A percentile compares a stretch with the other conserved stretches of the same genome.
Conservation (phyloP, 306 rosid species). For the Acmispon strigosus region DNA sequence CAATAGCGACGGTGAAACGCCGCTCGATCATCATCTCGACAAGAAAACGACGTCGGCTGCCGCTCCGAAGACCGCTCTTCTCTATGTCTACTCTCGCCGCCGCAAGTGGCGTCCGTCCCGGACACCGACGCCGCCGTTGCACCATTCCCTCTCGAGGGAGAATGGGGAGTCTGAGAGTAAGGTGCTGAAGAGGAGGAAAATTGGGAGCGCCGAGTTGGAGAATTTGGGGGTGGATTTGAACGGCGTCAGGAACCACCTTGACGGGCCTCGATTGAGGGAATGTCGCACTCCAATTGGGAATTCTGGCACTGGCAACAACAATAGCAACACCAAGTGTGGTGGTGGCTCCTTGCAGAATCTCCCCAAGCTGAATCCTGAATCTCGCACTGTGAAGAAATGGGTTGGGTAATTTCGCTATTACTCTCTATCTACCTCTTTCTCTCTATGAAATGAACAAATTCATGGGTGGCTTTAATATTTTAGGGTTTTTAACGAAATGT, state of each 20-base stretch:
- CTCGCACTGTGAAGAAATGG: conserved; percentile 68
- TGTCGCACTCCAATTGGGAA: conserved; percentile 36
- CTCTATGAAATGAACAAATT: neutral
- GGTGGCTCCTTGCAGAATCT: conserved; percentile 28
- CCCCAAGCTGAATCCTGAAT: conserved; percentile 36
- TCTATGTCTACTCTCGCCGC: conserved; percentile 69
- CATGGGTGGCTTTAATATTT: neutral
- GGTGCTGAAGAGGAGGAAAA: conserved; percentile 33
- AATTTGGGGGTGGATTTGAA: conserved; percentile 72
- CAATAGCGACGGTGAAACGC: neutral
- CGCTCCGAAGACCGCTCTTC: conserved; percentile 34
- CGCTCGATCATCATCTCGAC: neutral
- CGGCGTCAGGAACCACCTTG: conserved; percentile 24
- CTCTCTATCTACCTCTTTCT: neutral
- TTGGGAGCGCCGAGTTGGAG: conserved; percentile 55
- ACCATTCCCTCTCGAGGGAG: conserved; percentile 17
- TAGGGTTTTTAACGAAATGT: neutral
- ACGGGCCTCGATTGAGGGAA: conserved; percentile 73
- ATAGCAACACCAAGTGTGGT: conserved; percentile 31
- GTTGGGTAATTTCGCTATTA: conserved; percentile 35
- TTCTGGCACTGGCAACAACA: conserved; percentile 25
- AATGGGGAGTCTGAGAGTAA: conserved; percentile 8
- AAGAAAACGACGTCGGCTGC: neutral
- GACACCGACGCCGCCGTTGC: neutral
- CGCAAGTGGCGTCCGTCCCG: conserved; percentile 31